phyloP scores from a whole-genome alignment of 225 moss, liverwort and hornwort species.

The Bryoerythrophyllum caledonicum region DNA sequence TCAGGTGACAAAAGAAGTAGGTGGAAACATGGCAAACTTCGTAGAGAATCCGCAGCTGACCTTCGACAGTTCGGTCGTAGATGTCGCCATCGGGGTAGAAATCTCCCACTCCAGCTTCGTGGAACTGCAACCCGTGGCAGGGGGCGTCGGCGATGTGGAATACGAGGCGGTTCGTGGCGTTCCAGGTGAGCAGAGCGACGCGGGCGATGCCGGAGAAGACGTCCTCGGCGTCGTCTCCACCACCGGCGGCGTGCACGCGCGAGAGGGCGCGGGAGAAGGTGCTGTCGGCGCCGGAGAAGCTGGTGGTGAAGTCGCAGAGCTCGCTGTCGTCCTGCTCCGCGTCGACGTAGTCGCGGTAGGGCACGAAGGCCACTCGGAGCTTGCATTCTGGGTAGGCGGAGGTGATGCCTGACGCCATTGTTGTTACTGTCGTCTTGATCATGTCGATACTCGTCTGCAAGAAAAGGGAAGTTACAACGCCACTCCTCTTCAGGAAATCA shows the following conservation, averaged over 20 bases:
- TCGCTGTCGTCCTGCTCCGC: slow-evolving; percentile 53
- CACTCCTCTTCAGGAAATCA: no score
- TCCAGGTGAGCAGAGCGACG: slow-evolving; percentile 74
- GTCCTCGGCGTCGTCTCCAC: slow-evolving; percentile 84
- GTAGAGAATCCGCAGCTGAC: slow-evolving; percentile 39
- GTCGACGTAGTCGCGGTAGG: slow-evolving; percentile 88
- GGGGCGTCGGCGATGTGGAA: slow-evolving; percentile 96
- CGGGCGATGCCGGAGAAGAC: slow-evolving; percentile 83
- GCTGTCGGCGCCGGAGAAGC: slow-evolving; percentile 67
- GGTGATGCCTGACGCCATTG: slow-evolving; percentile 73
- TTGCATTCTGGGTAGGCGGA: slow-evolving; percentile 73
- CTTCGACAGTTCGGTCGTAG: slow-evolving; percentile 35
- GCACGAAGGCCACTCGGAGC: slow-evolving; percentile 83
- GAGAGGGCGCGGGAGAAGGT: slow-evolving; percentile 60
- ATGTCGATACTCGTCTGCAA: slow-evolving; percentile 70
- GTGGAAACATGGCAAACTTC: slow-evolving; percentile 48
- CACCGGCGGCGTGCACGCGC: slow-evolving; percentile 53
- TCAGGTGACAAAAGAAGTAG: slow-evolving; percentile 60
- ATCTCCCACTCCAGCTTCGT: slow-evolving; percentile 46
- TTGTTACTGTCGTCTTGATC: slow-evolving; percentile 84
- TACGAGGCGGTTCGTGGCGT: slow-evolving; percentile 72
- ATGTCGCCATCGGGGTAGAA: slow-evolving; percentile 32
- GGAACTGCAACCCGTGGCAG: slow-evolving; percentile 73
- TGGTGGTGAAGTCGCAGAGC: slow-evolving; percentile 78
- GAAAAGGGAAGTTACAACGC: background rate